Conservation (phyloP, 139 green algal genomes). For the Volvox reticuliferus region DNA sequence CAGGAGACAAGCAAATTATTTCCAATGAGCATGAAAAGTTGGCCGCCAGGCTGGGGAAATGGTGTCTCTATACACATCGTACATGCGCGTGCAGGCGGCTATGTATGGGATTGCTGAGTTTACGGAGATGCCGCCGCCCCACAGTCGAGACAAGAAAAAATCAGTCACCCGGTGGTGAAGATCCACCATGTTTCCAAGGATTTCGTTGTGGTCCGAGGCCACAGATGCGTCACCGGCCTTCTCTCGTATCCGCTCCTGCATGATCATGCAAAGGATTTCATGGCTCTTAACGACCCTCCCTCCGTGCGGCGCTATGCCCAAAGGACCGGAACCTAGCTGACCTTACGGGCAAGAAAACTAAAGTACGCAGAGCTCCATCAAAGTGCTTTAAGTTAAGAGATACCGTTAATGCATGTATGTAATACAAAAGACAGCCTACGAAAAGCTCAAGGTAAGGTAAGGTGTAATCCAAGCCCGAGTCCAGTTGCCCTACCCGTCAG, state of each 20-base stretch:
- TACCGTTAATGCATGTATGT: background rate
- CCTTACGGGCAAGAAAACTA: background rate
- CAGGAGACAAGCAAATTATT: too few relatives aligned
- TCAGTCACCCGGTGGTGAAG: background rate
- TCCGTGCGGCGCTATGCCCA: background rate
- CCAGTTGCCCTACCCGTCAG: too few relatives aligned
- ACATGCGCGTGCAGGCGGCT: too few relatives aligned
- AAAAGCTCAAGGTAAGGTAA: background rate
- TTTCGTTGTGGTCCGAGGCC: background rate
- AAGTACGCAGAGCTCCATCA: background rate
- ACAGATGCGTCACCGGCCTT: background rate
- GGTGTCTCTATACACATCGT: too few relatives aligned
- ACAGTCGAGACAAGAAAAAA: too few relatives aligned
- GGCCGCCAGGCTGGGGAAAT: too few relatives aligned
- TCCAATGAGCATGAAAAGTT: too few relatives aligned
- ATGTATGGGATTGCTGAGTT: too few relatives aligned
- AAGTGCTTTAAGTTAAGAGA: background rate
- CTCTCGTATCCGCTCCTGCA: background rate
- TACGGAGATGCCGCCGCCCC: too few relatives aligned
- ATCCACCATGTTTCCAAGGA: background rate
- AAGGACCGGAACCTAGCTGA: background rate
- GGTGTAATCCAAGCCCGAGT: too few relatives aligned
- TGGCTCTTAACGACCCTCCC: background rate
- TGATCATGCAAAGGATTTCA: background rate
- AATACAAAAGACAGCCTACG: background rate